phyloP scores from a whole-genome alignment of 1,284 basidiomycete genomes.

The Sporisorium exsertum region DNA sequence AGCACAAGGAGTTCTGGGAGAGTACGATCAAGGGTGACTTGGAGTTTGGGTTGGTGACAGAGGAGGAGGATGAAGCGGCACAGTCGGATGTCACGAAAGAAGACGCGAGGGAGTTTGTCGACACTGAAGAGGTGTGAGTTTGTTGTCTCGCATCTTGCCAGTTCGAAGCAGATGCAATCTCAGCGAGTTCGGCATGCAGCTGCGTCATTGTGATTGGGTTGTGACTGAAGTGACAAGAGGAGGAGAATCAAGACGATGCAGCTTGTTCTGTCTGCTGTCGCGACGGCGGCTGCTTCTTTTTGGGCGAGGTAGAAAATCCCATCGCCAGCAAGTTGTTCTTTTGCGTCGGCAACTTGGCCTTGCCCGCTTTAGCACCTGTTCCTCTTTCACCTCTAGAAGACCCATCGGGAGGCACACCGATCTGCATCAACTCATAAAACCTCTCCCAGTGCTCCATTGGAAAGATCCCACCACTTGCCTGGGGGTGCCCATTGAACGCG shows the following conservation, averaged over 20 bases:
- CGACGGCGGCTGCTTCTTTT: conserved; percentile 14
- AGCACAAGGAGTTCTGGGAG: conserved; percentile 43
- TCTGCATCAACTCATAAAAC: conserved; percentile 54
- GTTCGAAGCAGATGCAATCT: background rate
- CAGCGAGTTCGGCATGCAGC: background rate
- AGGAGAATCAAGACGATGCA: background rate
- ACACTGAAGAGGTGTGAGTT: conserved; percentile 34
- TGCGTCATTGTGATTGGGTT: conserved; percentile 2
- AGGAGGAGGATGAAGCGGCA: conserved; percentile 43
- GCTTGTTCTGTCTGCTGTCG: background rate
- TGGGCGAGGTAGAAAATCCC: conserved; percentile 41
- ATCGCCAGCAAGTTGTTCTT: conserved; percentile 43
- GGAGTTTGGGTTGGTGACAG: conserved; percentile 39
- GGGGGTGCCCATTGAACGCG: conserved; percentile 54
- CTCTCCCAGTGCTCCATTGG: conserved; percentile 45
- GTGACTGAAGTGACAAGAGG: too few relatives aligned
- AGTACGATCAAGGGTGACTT: conserved; percentile 21
- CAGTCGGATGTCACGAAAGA: conserved; percentile 38
- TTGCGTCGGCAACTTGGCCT: conserved; percentile 27
- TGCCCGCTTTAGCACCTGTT: background rate
- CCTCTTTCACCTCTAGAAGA: background rate
- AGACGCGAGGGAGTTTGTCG: conserved; percentile 43
- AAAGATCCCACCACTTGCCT: conserved; percentile 60
- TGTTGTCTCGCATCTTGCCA: background rate
- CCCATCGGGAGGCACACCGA: conserved; percentile 47